phyloP scores from a whole-genome alignment of 2,329 filamentous ascomycete genomes.

The Neoarthrinium moseri region DNA sequence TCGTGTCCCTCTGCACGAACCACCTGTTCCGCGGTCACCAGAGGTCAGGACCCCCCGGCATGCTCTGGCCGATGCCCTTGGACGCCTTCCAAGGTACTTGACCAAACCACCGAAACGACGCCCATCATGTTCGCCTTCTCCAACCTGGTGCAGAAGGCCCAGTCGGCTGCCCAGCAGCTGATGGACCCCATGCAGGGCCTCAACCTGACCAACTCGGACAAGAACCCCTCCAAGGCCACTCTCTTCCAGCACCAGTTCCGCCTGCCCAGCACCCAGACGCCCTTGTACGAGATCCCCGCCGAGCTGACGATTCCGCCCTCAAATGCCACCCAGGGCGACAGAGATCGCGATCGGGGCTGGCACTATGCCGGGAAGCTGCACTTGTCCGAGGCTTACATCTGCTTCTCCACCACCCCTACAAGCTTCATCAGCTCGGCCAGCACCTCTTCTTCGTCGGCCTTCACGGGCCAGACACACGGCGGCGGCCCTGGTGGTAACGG shows the following conservation, averaged over 20 bases:
- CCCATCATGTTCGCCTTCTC: slow-evolving; percentile 62
- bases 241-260: slow-evolving; percentile 97
- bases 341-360: slow-evolving; percentile 71
- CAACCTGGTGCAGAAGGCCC: slow-evolving; percentile 88
- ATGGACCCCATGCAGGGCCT: slow-evolving; percentile 85
- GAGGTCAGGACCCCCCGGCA: slow-evolving; percentile 4
- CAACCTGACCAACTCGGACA: slow-evolving; percentile 70
- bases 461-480: slow-evolving; percentile 90
- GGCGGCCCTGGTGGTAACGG: slow-evolving; percentile 92
- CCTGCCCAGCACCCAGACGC: slow-evolving; percentile 86
- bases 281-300: slow-evolving; percentile 92
- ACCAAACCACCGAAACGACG: slow-evolving; percentile 22
- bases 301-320: slow-evolving; percentile 84
- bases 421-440: slow-evolving; percentile 83
- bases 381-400: slow-evolving; percentile 90
- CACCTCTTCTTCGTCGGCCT: slow-evolving; percentile 75
- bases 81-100: slow-evolving; percentile 22
- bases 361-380: slow-evolving; percentile 92
- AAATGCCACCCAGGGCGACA: slow-evolving; percentile 69
- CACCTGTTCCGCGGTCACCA: too few relatives aligned
- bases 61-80: slow-evolving; percentile 18
- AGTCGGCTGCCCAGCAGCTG: slow-evolving; percentile 69
- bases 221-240: slow-evolving; percentile 83
- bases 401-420: slow-evolving; percentile 90
- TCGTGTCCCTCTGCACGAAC: too few relatives aligned